Evolutionary conservation across 164 flowering plant species (phyloP).

Genomic region (Annona cherimola): DNA sequence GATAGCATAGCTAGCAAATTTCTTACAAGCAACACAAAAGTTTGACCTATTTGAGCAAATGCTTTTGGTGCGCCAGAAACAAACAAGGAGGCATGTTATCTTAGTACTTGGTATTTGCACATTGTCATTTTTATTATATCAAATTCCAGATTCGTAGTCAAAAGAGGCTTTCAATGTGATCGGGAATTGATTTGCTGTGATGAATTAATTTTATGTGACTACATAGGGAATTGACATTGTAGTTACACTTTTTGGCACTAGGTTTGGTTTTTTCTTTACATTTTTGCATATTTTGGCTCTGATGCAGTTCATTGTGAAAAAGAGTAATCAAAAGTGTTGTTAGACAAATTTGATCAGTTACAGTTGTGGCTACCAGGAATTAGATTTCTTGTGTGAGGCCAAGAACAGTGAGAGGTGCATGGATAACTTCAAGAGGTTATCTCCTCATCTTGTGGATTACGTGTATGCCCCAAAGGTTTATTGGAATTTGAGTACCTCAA

Average conservation of each 20-base stretch:
- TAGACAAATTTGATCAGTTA: constrained; percentile 9
- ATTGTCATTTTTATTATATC: too few relatives aligned
- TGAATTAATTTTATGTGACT: too few relatives aligned
- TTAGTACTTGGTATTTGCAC: too few relatives aligned
- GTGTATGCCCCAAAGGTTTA: constrained; percentile 81
- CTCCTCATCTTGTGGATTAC: constrained; percentile 75
- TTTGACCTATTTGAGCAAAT: too few relatives aligned
- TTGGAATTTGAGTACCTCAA: constrained; percentile 87
- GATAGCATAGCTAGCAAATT: too few relatives aligned
- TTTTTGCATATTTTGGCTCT: not conserved
- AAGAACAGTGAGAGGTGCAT: constrained; percentile 82
- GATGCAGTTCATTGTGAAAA: not conserved
- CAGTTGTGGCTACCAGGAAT: constrained; percentile 49
- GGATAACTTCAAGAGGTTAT: constrained; percentile 74
- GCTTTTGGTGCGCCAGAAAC: too few relatives aligned
- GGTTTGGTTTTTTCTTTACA: constrained; percentile 3
- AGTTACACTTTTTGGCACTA: not conserved
- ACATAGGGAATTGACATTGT: not conserved
- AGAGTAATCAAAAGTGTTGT: constrained; percentile 4
- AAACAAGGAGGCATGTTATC: too few relatives aligned
- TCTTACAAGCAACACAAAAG: too few relatives aligned
- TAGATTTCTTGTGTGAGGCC: constrained; percentile 86
- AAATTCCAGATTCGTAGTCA: too few relatives aligned
- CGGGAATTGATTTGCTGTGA: too few relatives aligned
- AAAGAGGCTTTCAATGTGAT: too few relatives aligned